These are phyloP conservation scores for Podila clonocystis DNA, from an alignment of 192 early-diverging fungal species.

Conservation along the genomic window DNA sequence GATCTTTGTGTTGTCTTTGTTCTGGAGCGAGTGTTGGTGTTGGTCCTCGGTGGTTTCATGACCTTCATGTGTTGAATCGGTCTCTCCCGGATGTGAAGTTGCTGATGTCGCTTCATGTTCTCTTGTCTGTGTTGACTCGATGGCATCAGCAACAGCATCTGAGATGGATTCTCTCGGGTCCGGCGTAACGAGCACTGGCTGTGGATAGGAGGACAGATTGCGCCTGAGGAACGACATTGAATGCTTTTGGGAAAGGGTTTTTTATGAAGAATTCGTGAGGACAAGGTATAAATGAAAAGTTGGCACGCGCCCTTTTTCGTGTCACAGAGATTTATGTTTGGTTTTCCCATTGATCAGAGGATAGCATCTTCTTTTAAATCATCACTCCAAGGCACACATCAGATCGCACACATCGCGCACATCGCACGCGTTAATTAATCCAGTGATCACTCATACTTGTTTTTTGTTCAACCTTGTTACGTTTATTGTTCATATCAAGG, in stretches of 20 bases:
- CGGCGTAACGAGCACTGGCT: constrained; percentile 40
- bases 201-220: constrained; percentile 36
- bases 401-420: no score
- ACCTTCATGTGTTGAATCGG: background rate
- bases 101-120: background rate
- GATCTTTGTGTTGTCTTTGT: constrained; percentile 26
- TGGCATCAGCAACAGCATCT: constrained; percentile 22
- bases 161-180: constrained; percentile 19
- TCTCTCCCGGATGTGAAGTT: background rate
- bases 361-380: no score
- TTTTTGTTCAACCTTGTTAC: no score
- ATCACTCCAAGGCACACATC: no score
- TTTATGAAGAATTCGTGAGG: no score
- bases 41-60: background rate
- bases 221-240: constrained; percentile 45
- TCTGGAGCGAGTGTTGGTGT: background rate
- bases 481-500: no score
- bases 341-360: no score
- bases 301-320: no score
- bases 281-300: no score
- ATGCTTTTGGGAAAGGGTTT: background rate
- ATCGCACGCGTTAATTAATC: no score
- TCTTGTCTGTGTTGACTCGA: constrained; percentile 6
- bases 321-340: no score
- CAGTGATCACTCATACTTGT: no score